Base-by-base conservation (phyloP, 495 filamentous ascomycete genomes). In the Thozetella sp. region DNA sequence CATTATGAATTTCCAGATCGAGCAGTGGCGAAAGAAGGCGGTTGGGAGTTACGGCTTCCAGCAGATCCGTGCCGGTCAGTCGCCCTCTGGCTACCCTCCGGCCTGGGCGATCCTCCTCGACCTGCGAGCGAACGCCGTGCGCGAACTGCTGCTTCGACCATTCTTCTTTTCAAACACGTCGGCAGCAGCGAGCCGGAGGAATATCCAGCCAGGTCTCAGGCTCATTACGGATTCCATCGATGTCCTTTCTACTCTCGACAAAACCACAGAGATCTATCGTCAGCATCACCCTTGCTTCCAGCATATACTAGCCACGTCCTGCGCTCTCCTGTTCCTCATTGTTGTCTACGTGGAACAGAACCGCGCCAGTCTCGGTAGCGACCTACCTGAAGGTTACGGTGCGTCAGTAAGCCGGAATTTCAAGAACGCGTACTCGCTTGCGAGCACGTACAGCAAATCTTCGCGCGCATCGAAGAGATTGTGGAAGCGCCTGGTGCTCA, bases 1-100 rank as follows among this genome's bases (percentile, higher is more conserved):
- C 43, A 48, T 48, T 48, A 48, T 48, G 43, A 48, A 48, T n/a
- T 48, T 48, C n/a, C 43, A 48, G n/a, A 11, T 48, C 43, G 43
- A 48, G n/a, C 43, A 48, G 3, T 48, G 43, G 43, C 43, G 43
- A 19, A 48, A 48, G 43, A 48, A 48, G 43, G n/a, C 43, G 9
- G 43, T 48, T 4, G 43, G 43, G 20, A 48, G 43, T n/a, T 48
- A 10, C n/a, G 43, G n/a, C 6, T 15, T 48, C 43, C n/a, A 10
- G 43, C 43, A 48, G n/a, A 48, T 48, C 9, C 43, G 43, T n/a
- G 10, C n/a, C 9, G 43, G n/a, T 4, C 43, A 48, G 3, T 3
- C 43, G 10, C 9, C 43, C n/a, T 11, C 43, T 15, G n/a, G 43
- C 43, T 19, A 15, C 3, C 43, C 43, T 10, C 43, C 43, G 3